Evolutionary conservation across 257 asterid genomes (phyloP).

Genomic region (Nicotiana paniculata): DNA sequence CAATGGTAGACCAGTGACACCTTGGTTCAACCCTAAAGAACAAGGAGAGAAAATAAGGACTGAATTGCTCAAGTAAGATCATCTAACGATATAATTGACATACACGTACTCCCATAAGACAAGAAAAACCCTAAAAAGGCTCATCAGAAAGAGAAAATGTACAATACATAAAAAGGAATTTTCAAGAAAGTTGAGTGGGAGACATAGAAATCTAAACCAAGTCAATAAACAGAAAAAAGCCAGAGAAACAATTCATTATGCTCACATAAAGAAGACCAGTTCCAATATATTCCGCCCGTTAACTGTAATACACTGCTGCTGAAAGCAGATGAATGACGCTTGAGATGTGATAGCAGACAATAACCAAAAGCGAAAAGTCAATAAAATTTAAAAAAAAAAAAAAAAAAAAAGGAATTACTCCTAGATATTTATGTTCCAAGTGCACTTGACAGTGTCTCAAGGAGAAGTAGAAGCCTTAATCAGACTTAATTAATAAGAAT

Average conservation of each 20-base stretch:
- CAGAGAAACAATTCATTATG: background rate
- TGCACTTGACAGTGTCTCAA: background rate
- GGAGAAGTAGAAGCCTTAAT: background rate
- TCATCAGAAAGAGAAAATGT: background rate
- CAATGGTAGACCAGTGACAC: conserved; percentile 82
- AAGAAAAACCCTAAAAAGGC: background rate
- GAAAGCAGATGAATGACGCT: background rate
- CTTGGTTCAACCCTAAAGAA: conserved; percentile 77
- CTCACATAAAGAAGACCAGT: background rate
- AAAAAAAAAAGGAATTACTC: too few relatives aligned
- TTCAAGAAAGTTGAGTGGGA: background rate
- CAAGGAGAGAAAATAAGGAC: background rate
- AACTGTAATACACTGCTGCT: background rate
- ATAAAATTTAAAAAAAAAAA: background rate
- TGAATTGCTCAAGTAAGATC: background rate
- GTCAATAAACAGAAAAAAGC: background rate
- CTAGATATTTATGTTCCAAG: background rate
- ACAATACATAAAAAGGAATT: background rate
- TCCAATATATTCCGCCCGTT: background rate
- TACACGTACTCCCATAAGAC: background rate
- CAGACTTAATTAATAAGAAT: background rate
- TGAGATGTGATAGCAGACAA: background rate
- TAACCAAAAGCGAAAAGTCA: background rate
- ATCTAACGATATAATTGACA: background rate
- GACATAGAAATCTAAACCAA: background rate